Evolutionary conservation across 2,329 filamentous ascomycete species (phyloP).

Genomic region (Colletotrichum truncatum): DNA sequence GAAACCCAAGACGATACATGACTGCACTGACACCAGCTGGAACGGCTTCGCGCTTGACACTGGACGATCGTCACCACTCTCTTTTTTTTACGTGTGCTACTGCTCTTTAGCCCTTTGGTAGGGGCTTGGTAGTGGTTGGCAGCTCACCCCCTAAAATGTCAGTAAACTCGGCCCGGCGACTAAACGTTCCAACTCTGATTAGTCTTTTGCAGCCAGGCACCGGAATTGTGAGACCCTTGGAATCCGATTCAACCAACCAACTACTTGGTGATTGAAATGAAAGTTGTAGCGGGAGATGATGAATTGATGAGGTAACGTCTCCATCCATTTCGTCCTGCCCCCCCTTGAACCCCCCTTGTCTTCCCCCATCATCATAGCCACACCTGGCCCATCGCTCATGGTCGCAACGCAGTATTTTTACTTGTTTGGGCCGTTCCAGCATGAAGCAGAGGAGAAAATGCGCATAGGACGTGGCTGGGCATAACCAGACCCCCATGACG

Average conservation of each 20-base stretch:
- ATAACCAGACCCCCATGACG: neutral
- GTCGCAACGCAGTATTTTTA: too few relatives aligned
- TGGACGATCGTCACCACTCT: neutral
- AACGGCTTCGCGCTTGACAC: neutral
- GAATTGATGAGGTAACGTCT: too few relatives aligned
- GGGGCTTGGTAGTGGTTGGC: neutral
- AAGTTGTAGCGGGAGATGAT: too few relatives aligned
- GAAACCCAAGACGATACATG: conserved; percentile 12
- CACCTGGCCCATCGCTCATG: too few relatives aligned
- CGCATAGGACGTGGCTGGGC: too few relatives aligned
- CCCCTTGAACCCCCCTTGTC: too few relatives aligned
- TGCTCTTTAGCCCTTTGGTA: too few relatives aligned
- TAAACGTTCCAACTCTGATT: neutral
- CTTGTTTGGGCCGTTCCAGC: too few relatives aligned
- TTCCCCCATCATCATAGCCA: too few relatives aligned
- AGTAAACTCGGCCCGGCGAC: neutral
- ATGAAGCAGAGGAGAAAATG: too few relatives aligned
- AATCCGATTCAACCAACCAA: neutral
- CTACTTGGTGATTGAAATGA: neutral
- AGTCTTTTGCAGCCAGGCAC: conserved; percentile 5
- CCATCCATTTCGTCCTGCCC: too few relatives aligned
- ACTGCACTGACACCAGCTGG: neutral
- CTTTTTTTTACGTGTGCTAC: neutral
- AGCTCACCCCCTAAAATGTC: neutral
- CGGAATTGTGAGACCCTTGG: neutral